Evolutionary conservation across 495 filamentous ascomycete species (phyloP), one percentile per base, ranked within the genome.

Genomic region (Hypoxylon lenormandii): DNA sequence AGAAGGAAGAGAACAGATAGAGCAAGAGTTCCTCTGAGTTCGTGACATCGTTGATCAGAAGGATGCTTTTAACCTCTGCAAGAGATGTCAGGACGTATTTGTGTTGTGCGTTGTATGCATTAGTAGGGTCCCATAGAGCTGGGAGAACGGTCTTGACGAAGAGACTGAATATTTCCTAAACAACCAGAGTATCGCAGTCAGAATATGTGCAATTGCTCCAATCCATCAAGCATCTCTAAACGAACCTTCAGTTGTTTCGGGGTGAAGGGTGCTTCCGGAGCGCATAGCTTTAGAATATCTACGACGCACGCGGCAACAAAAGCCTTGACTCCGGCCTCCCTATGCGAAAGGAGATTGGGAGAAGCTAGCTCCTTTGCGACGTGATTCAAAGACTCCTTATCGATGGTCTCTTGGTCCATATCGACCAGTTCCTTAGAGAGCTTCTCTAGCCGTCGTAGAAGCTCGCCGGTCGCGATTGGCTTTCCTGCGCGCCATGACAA

Each of bases 211-310:
- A 57, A 59, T 61, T 23, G n/a, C 11, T 49, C n/a, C n/a, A 40
- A 33, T 8, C 37, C 13, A 54, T 13, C 45, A 5, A 23, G 18
- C 2, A 12, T 50, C 0, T 52, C 43, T 36, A 13, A 62, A 58
- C 77, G 19, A 52, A 96, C 94, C 91, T 95, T 97, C 26, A 99
- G 82, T 79, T 98, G 94, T 51, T 88, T 86, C 26, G 84, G 87
- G 8, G 92, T 97, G 79, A 96, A 98, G 10, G 95, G 95, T 78
- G 95, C 95, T 86, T 98, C 89, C 4, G 95, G 95, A 28, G 95
- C 95, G 81, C 93, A 97, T 23, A 99, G 83, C 71, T 92, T 87
- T 77, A 99, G 86, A 57, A 99, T 92, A 76, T 99, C 96, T 42
- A 97, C 93, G 69, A 98, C 82, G 76, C 93, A 97, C 74, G 91